Base-by-base conservation (phyloP, 768 basidiomycete genomes). In the Leccinum arenicola region DNA sequence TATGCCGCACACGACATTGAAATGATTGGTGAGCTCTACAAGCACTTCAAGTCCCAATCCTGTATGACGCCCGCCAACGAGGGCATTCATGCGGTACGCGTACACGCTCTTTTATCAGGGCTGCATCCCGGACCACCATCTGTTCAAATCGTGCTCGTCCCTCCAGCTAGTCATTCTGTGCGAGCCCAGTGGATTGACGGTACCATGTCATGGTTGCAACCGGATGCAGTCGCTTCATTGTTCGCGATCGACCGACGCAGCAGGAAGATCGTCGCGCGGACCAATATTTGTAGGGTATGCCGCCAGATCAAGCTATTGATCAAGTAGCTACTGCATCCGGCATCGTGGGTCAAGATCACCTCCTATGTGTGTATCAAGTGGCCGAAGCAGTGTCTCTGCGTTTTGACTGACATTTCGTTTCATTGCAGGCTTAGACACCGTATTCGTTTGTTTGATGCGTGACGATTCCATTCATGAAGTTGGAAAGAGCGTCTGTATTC, bases 1-100 rank as follows among this genome's bases (percentile, higher is more conserved):
- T 80, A 80, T 36, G 78, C 79, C 3, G 76, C 78, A 6, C 73
- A 75, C 59, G 79, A 80, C 64, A 74, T 79, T 50, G 68, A 70
- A 31, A 69, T 78, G 58, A 75, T 80, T 55, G 69, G 65, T 11
- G 60, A 66, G 2, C 70, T 80, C 31, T 75, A 76, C 63, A 64
- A 68, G 6, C 63, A 73, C 50, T 79, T 80, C 57, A 60, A 61
- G 9, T 12, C 61, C 36, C n/a, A 58, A 8, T 53, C 54, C 0
- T 72, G 71, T 69, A 69, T 72, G 54, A 73, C 63, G 0, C 21
- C 52, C 1, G 3, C 3, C 47, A 68, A 64, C 21, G 61, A 66
- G 12, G 58, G 12, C 12, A 12, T 10, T 1, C 55, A 68, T 68
- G 29, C 29, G 29, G 29, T 29, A 29, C 9, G 71, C 69, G 0